Evolutionary conservation across 192 early-diverging fungal species (phyloP).

Genomic region (Backusella tuberculispora): DNA sequence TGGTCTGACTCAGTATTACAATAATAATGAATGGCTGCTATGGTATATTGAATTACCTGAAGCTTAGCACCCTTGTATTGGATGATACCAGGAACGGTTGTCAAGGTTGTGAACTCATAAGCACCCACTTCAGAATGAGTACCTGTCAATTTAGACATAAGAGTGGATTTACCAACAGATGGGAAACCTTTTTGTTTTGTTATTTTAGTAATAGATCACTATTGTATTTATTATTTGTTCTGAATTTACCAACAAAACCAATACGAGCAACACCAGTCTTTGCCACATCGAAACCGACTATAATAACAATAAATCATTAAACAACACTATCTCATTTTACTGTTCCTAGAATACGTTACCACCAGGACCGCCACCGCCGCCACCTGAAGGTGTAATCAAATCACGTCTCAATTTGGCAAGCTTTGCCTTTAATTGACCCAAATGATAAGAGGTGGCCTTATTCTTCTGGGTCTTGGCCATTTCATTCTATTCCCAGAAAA

Average conservation of each 20-base stretch:
- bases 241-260: constrained; percentile 75
- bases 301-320: constrained; percentile 1
- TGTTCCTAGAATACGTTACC: constrained; percentile 43
- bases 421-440: constrained; percentile 95
- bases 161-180: constrained; percentile 96
- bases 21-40: background rate
- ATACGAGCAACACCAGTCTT: constrained; percentile 99
- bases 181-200: constrained; percentile 73
- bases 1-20: background rate
- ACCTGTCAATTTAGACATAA: constrained; percentile 97
- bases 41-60: constrained; percentile 52
- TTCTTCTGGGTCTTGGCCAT: constrained; percentile 93
- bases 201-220: background rate
- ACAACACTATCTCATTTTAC: constrained; percentile 1
- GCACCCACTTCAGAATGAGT: constrained; percentile 95
- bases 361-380: constrained; percentile 87
- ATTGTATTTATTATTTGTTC: background rate
- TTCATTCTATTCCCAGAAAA: constrained; percentile 62
- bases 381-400: constrained; percentile 83
- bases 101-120: constrained; percentile 99
- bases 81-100: constrained; percentile 94
- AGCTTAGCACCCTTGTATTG: constrained; percentile 98
- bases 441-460: constrained; percentile 93
- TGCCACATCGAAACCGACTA: constrained; percentile 96
- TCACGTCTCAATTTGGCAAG: constrained; percentile 96